phyloP scores from a whole-genome alignment of 2,329 filamentous ascomycete genomes.

The Pyrenochaeta sp. region DNA sequence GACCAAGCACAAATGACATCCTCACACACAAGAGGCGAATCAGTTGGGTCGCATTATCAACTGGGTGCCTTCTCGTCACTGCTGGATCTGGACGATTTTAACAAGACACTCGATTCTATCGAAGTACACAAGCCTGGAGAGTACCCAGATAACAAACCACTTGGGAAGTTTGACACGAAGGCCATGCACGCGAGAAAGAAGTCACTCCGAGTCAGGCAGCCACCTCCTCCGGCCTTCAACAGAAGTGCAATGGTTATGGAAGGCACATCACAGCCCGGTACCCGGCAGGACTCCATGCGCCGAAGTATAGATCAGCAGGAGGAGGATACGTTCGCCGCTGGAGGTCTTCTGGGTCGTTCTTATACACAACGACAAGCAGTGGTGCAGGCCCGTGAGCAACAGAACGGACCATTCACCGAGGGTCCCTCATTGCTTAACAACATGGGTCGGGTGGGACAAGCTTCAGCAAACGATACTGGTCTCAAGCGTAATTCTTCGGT shows the following conservation, averaged over 20 bases:
- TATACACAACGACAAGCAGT: constrained; percentile 59
- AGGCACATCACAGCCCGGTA: constrained; percentile 20
- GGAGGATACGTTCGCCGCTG: constrained; percentile 55
- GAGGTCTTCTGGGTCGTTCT: constrained; percentile 58
- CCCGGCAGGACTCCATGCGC: constrained; percentile 30
- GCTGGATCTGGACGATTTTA: constrained; percentile 68
- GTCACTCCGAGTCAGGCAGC: constrained; percentile 48
- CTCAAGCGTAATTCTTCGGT: constrained; percentile 44
- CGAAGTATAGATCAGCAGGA: constrained; percentile 35
- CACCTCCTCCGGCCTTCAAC: constrained; percentile 46
- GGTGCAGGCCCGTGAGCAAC: constrained; percentile 48
- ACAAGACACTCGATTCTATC: constrained; percentile 51
- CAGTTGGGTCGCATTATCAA: constrained; percentile 64
- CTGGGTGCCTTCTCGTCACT: constrained; percentile 74
- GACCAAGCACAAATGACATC: constrained; percentile 22
- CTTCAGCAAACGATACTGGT: constrained; percentile 29
- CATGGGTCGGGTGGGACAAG: constrained; percentile 39
- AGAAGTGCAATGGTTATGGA: constrained; percentile 28
- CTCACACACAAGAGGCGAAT: constrained; percentile 44
- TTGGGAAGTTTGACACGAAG: constrained; percentile 34
- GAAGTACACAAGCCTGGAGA: constrained; percentile 32
- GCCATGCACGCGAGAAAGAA: constrained; percentile 47
- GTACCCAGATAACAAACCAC: constrained; percentile 37
- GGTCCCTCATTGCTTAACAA: constrained; percentile 66
- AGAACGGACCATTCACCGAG: constrained; percentile 60